phyloP scores from a whole-genome alignment of 2,329 filamentous ascomycete species.

The Penicillium sp. region DNA sequence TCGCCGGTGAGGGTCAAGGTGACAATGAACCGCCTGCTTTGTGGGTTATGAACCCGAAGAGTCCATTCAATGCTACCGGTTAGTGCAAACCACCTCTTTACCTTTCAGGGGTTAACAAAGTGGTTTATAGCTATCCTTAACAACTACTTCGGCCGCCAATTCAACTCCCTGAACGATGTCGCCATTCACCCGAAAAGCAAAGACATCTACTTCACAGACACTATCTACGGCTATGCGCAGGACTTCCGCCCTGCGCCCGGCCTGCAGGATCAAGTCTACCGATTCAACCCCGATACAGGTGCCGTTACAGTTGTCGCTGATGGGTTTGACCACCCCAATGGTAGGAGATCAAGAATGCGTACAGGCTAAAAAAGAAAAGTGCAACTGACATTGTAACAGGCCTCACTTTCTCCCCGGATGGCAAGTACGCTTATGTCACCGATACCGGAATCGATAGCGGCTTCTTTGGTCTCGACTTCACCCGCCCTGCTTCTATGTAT shows the following conservation, averaged over 20 bases:
- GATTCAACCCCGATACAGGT: conserved; percentile 17
- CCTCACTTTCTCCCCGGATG: conserved; percentile 21
- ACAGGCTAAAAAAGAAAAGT: neutral
- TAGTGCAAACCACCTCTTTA: neutral
- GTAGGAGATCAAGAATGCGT: neutral
- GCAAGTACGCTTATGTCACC: conserved; percentile 18
- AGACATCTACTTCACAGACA: conserved; percentile 24
- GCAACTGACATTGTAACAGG: conserved; percentile 5
- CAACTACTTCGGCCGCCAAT: conserved; percentile 24
- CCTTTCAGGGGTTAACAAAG: neutral
- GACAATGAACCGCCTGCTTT: conserved; percentile 17
- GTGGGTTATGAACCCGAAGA: conserved; percentile 20
- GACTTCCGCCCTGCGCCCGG: conserved; percentile 22
- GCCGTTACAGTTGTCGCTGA: conserved; percentile 17
- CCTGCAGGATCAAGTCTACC: conserved; percentile 20
- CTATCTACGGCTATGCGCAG: conserved; percentile 21
- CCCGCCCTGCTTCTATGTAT: conserved; percentile 19
- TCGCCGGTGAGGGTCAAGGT: conserved; percentile 20
- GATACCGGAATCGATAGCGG: conserved; percentile 21
- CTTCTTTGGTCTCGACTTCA: conserved; percentile 18
- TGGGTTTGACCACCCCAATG: conserved; percentile 16
- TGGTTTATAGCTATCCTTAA: conserved; percentile 17
- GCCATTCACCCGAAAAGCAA: conserved; percentile 20
- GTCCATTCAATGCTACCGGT: conserved; percentile 21
- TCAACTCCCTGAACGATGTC: conserved; percentile 23